Base-by-base conservation (phyloP, 352 stramenopile genomes). In the Globisporangium solare region DNA sequence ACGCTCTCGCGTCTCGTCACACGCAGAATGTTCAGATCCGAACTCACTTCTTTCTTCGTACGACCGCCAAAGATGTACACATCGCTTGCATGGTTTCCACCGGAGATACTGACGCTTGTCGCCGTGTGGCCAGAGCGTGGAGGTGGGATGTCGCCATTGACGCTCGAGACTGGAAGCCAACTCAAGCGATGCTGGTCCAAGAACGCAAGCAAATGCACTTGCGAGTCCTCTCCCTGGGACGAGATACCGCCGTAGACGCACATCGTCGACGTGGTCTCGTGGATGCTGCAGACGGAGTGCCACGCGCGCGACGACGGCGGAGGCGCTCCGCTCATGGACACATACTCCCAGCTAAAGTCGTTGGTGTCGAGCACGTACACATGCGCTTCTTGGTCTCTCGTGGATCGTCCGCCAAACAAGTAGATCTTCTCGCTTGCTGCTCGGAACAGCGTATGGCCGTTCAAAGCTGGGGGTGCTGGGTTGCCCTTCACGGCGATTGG, bases 221-320 rank as follows among this genome's bases (percentile, higher is more conserved):
- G 47, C 0, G 76, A 21, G 35, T 88, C 80, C 64, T 91, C 80
- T 27, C 72, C 80, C 20, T 51, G 64, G 18, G 68, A 75, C 12
- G 80, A 91, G 6, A 88, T 73, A 4, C 80, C 80, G 5, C 80
- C 80, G 37, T 88, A 88, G 1, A 88, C 60, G 53, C 66, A 76
- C 22, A 79, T 68, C 1, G 60, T 50, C 0, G 62, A 61, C 2
- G 41, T 54, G 10, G 15, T 37, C 0, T 40, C n/a, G 11, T 56
- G 60, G n/a, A 86, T 69, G 13, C 50, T 22, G 31, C 62, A 68
- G 14, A 77, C 61, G 0, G 72, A 70, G 49, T 91, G 80, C 80
- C 80, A 91, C 3, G 77, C 71, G n/a, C 80, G 70, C 1, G 76
- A 71, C 12, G 56, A 62, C n/a, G 80, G 77, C 4, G 47, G 10